These are phyloP conservation scores for Mycena amicta DNA, from an alignment of 768 basidiomycete genomes.

Conservation along the genomic window DNA sequence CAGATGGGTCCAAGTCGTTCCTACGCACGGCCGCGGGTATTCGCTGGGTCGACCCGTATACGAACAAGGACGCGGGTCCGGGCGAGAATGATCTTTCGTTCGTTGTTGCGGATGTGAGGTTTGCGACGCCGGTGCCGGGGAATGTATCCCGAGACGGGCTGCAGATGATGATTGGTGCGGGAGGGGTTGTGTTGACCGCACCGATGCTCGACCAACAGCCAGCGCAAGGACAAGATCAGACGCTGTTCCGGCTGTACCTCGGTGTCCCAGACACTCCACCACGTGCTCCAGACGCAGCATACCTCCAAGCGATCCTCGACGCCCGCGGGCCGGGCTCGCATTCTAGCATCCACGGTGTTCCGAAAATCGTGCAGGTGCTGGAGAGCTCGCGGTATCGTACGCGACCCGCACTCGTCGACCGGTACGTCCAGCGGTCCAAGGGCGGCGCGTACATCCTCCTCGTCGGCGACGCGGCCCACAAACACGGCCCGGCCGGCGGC, in stretches of 20 bases:
- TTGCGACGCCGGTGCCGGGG: neutral
- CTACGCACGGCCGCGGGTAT: conserved; percentile 26
- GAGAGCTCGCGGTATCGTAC: neutral
- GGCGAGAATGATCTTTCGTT: neutral
- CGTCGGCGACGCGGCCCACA: conserved; percentile 10
- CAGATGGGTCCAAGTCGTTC: conserved; percentile 42
- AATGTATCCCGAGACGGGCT: neutral
- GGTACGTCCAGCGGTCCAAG: neutral
- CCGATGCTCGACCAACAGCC: neutral
- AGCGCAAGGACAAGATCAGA: too few relatives aligned
- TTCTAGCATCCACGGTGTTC: neutral
- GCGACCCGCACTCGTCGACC: neutral
- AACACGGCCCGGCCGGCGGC: conserved; percentile 11
- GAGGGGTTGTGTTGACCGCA: conserved; percentile 10
- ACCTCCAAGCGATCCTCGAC: conserved; percentile 13
- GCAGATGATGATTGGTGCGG: conserved; percentile 10
- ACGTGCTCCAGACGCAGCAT: conserved; percentile 6
- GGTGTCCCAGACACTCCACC: conserved; percentile 14
- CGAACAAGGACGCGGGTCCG: neutral
- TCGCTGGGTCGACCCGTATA: neutral
- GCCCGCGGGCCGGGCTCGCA: conserved; percentile 11
- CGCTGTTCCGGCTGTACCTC: conserved; percentile 13
- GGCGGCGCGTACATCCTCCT: conserved; percentile 5
- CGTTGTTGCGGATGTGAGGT: neutral
- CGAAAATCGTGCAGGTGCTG: conserved; percentile 6